These are phyloP conservation scores for Penicillium sumatraense DNA, from an alignment of 2,329 filamentous ascomycete genomes.

Conservation along the genomic window DNA sequence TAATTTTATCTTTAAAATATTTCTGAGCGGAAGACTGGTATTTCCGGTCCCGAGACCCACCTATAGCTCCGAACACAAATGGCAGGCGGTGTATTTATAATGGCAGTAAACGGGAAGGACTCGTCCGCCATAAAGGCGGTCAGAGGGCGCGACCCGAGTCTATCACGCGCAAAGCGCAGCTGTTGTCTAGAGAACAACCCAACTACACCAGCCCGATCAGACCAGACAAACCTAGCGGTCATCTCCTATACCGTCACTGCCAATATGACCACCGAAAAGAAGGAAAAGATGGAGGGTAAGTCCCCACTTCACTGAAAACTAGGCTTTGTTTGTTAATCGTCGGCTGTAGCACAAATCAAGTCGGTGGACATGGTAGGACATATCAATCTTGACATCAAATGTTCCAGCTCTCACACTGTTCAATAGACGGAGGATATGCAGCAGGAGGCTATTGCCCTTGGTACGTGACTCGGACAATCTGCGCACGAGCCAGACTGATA, in stretches of 20 bases:
- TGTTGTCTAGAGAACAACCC: neutral
- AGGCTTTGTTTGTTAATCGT: conserved; percentile 22
- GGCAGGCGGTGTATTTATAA: conserved; percentile 1
- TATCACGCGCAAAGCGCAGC: conserved; percentile 10
- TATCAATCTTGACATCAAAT: conserved; percentile 11
- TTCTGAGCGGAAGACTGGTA: neutral
- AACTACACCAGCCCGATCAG: conserved; percentile 5
- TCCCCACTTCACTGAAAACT: conserved; percentile 2
- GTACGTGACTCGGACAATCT: conserved; percentile 59
- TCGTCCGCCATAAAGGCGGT: conserved; percentile 14
- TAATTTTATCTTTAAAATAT: neutral
- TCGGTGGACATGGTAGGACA: conserved; percentile 91
- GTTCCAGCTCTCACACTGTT: conserved; percentile 20
- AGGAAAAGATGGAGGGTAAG: conserved; percentile 78
- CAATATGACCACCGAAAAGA: conserved; percentile 56
- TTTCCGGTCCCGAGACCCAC: neutral
- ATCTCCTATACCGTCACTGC: neutral
- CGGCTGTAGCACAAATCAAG: conserved; percentile 82
- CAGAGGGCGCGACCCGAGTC: conserved; percentile 13
- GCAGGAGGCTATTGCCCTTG: conserved; percentile 90
- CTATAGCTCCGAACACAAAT: conserved; percentile 1
- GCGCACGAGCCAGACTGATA: conserved; percentile 31
- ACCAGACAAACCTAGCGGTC: neutral
- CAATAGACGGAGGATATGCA: conserved; percentile 94
- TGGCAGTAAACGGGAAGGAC: conserved; percentile 15